Evolutionary conservation across 495 filamentous ascomycete species (phyloP).

Genomic region (Annulohypoxylon moriforme): DNA sequence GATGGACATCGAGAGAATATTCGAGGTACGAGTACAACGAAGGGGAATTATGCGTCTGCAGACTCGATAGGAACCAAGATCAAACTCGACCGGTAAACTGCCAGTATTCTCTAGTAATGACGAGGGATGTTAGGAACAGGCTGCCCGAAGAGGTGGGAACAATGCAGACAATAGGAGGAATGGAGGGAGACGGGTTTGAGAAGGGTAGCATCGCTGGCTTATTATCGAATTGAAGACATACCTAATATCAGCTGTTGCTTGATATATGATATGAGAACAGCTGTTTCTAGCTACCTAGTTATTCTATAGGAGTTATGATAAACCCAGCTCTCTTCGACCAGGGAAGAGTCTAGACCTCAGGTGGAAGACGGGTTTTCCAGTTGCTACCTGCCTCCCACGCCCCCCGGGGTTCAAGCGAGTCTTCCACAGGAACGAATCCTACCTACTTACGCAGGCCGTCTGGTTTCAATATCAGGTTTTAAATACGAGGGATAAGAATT

Average conservation of each 20-base stretch:
- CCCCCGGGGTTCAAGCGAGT: constrained; percentile 4
- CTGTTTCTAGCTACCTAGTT: neutral
- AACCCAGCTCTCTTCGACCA: neutral
- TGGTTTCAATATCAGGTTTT: neutral
- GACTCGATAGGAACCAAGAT: neutral
- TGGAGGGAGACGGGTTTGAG: neutral
- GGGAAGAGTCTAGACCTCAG: constrained; percentile 8
- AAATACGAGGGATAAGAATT: neutral
- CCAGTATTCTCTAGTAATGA: neutral
- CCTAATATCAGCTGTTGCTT: too few relatives aligned
- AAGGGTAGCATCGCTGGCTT: constrained; percentile 4
- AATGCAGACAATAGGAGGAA: neutral
- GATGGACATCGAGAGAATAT: constrained; percentile 4
- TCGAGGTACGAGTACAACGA: neutral
- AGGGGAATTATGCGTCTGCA: neutral
- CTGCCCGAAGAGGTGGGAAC: neutral
- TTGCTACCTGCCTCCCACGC: neutral
- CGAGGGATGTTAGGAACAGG: neutral
- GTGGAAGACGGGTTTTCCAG: neutral
- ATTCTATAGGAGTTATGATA: neutral
- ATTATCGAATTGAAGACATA: neutral
- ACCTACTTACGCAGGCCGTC: neutral
- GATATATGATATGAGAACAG: neutral
- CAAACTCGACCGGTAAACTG: neutral
- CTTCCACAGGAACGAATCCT: neutral